Evolutionary conservation across 75 land plant species (phyloP), one percentile per base, ranked within the genome.

Genomic region (Isoetes taiwanensis): DNA sequence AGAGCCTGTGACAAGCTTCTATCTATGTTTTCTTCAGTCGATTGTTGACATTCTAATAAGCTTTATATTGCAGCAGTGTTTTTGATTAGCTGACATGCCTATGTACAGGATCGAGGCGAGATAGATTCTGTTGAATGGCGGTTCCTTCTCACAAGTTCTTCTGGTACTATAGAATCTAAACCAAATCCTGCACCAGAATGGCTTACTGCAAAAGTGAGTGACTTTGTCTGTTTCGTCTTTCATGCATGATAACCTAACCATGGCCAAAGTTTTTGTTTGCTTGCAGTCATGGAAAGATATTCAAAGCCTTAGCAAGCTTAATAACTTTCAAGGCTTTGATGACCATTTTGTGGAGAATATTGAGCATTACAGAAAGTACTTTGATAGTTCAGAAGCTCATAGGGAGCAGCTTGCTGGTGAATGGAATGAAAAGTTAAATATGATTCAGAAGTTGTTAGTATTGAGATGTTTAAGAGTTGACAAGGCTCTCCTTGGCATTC

Each of bases 401-500:
- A 61, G 52, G 38, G 61, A 58, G 32, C 68, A 55, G 1, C 34
- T 70, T 1, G 55, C 67, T 27, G 73, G 54, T 31, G 73, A 70
- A 16, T 70, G 73, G 73, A 43, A 70, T n/a, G 48, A 30, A 38
- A 64, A 70, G 17, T 39, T 70, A 19, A 41, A 50, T 20, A 41
- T 46, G 25, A 30, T 70, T 21, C 73, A 70, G 41, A 70, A 70
- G 61, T 28, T 70, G 55, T 38, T 70, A 14, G 37, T 64, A 57
- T 34, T 70, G 11, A 61, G 73, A 12, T 70, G 73, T 27, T 35
- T 70, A 30, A 66, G 73, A 25, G 67, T 70, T 28, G 73, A 70
- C 28, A 70, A 70, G 25, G 61, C 68, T 34, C 73, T 70, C 10
- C 59, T 70, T n/a, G 73, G 70, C n/a, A 63, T 57, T 39, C 70